These are phyloP conservation scores for Pseudoscleropodium purum DNA, from an alignment of 225 moss, liverwort and hornwort genomes.

Conservation along the genomic window DNA sequence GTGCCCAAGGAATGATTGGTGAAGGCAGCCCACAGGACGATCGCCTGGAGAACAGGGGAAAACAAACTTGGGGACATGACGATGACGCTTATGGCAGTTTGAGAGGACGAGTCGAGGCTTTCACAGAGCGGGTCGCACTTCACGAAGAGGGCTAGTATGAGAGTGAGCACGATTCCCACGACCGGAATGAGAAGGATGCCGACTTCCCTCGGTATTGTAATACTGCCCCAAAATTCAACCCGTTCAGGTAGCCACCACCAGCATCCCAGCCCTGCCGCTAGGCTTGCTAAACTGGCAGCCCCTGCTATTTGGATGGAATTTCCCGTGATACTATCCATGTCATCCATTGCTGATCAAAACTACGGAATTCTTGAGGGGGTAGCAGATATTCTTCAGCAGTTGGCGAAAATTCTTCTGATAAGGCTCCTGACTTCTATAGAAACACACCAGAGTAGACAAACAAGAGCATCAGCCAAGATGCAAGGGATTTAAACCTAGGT, in stretches of 20 bases:
- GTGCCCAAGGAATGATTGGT: conserved; percentile 45
- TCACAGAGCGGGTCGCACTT: conserved; percentile 58
- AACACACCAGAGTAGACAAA: neutral
- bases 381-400: neutral
- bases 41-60: conserved; percentile 36
- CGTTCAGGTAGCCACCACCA: conserved; percentile 41
- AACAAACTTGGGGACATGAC: conserved; percentile 49
- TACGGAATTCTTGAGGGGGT: neutral
- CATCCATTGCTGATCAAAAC: conserved; percentile 18
- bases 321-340: conserved; percentile 18
- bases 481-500: neutral
- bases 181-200: conserved; percentile 48
- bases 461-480: neutral
- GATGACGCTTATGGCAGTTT: conserved; percentile 35
- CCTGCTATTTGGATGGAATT: conserved; percentile 32
- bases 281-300: conserved; percentile 24
- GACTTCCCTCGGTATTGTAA: conserved; percentile 14
- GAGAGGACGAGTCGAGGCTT: conserved; percentile 42
- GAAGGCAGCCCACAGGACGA: conserved; percentile 48
- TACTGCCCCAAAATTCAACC: conserved; percentile 37
- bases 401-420: neutral
- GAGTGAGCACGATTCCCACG: conserved; percentile 41
- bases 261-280: conserved; percentile 32
- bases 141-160: conserved; percentile 36
- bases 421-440: neutral